These are phyloP conservation scores for Cryptosporidium bovis DNA, from an alignment of 169 alveolate genomes.

Conservation along the genomic window DNA sequence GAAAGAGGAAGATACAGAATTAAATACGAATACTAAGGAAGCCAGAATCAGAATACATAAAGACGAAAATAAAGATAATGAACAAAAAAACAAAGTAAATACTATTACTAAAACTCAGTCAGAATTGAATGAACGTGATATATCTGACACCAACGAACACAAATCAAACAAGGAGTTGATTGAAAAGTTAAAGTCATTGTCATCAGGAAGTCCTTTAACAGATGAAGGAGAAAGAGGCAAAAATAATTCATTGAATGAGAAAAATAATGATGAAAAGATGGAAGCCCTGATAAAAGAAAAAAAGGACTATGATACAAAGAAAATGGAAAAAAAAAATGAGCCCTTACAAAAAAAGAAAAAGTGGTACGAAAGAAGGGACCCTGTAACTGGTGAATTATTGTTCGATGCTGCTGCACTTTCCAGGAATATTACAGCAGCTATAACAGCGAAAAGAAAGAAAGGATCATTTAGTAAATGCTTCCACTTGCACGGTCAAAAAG, in stretches of 20 bases:
- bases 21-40: slow-evolving; percentile 10
- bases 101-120: not conserved
- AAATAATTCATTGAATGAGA: not conserved
- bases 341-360: slow-evolving; percentile 46
- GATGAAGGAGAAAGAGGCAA: not conserved
- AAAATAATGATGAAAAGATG: slow-evolving; percentile 13
- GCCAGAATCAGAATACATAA: slow-evolving; percentile 7
- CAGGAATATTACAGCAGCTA: slow-evolving; percentile 49
- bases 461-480: slow-evolving; percentile 59
- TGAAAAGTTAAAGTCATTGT: slow-evolving; percentile 39
- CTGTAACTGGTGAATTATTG: slow-evolving; percentile 59
- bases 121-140: slow-evolving; percentile 7
- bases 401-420: slow-evolving; percentile 62
- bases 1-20: not conserved
- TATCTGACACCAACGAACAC: not conserved
- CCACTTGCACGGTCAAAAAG: slow-evolving; percentile 42
- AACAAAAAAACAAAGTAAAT: not conserved
- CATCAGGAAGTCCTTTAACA: slow-evolving; percentile 4
- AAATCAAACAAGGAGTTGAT: slow-evolving; percentile 32
- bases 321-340: slow-evolving; percentile 3
- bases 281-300: slow-evolving; percentile 49
- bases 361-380: slow-evolving; percentile 70
- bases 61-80: not conserved
- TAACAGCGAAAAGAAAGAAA: slow-evolving; percentile 47
- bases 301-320: slow-evolving; percentile 33